Base-by-base conservation (phyloP, 805 yeast species). In the Kodamaea jinghongensis region DNA sequence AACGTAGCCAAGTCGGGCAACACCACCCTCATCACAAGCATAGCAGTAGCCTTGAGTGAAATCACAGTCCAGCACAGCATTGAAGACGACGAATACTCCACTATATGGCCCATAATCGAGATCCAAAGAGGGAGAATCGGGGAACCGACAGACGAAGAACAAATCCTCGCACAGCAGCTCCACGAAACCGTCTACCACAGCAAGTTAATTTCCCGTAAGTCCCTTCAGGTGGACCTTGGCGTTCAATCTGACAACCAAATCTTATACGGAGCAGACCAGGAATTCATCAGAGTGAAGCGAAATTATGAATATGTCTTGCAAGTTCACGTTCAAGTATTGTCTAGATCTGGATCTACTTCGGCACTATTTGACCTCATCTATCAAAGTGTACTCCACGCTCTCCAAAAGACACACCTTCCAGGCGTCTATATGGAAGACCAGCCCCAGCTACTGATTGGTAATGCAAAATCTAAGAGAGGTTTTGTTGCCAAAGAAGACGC, bases 141-240 rank as follows among this genome's bases (percentile, higher is more conserved):
- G 10, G 86, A 88, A 1, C 95, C 96, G 20, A 79, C 90, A 1
- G 86, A 81, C 50, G 96, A 88, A 61, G 96, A 88, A 56, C 86
- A 84, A 80, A 78, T 75, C 22, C 53, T 83, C 14, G 76, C 86
- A 1, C 95, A 86, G 56, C 67, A 67, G 42, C 50, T 86, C 16
- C 78, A 79, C 50, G 85, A 85, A 47, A 65, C 76, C 4, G 56
- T 87, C 4, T 60, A 75, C 33, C 80, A 79, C 45, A 75, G 85
- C 9, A 75, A 76, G 20, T 45, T 84, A 15, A 58, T 84, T 13
- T 61, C 74, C 2, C 63, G 66, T 31, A 56, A 46, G 15, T 46
- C 59, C 5, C 51, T 60, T 6, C 35, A 43, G 26, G 49, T 60
- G 17, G 32, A 39, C 27, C 41, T 42, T 13, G 56, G 52, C 3